These are phyloP conservation scores for Pseudopyricularia cyperi DNA, from an alignment of 2,329 filamentous ascomycete genomes.

Conservation along the genomic window DNA sequence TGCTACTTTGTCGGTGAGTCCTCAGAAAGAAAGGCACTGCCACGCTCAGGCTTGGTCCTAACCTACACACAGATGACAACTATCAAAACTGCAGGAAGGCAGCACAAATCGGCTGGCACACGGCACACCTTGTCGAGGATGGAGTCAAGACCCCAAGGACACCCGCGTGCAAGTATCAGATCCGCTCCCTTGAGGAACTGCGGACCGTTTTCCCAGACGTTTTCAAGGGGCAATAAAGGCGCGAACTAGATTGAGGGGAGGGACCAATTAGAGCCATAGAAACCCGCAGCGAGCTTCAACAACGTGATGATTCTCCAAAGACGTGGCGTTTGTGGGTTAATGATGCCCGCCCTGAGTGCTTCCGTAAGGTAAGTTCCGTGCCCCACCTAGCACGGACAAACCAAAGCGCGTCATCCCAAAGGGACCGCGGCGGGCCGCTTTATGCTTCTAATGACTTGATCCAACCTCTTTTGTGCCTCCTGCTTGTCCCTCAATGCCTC, in stretches of 20 bases:
- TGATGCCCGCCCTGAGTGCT: neutral
- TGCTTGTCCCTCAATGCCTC: slow-evolving; percentile 53
- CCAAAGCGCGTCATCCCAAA: slow-evolving; percentile 11
- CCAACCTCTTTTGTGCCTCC: slow-evolving; percentile 44
- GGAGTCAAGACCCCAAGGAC: slow-evolving; percentile 48
- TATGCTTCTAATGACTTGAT: slow-evolving; percentile 46
- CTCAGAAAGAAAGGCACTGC: neutral
- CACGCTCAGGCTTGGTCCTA: neutral
- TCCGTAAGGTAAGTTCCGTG: too few relatives aligned
- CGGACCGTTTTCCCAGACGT: slow-evolving; percentile 67
- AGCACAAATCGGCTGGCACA: slow-evolving; percentile 71
- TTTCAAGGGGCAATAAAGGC: slow-evolving; percentile 35
- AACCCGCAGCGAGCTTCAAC: neutral
- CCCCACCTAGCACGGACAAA: neutral
- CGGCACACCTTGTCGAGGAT: slow-evolving; percentile 75
- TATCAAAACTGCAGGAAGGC: slow-evolving; percentile 68
- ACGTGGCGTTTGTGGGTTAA: neutral
- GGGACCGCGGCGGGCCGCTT: slow-evolving; percentile 34
- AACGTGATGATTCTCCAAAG: neutral
- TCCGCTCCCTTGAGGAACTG: slow-evolving; percentile 64
- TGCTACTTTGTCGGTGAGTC: slow-evolving; percentile 87
- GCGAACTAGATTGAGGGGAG: neutral
- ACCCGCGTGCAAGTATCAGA: slow-evolving; percentile 60
- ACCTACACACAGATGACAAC: slow-evolving; percentile 58
- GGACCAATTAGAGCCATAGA: neutral